Conservation (phyloP, 371 early-diverging fungal genomes). For the Mortierella sp. region DNA sequence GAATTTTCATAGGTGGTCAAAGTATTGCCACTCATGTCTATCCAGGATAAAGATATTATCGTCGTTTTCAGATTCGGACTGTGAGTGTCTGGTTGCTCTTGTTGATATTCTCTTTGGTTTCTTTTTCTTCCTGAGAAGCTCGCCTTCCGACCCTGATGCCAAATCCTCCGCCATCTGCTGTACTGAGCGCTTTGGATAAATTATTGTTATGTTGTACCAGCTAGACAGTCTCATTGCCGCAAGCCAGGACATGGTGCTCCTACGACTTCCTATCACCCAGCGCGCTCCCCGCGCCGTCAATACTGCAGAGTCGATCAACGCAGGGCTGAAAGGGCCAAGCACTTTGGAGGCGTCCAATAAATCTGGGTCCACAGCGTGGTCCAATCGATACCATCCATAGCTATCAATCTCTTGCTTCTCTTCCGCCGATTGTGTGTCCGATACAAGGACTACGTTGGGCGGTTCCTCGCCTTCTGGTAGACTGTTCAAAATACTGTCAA, state of each 20-base stretch:
- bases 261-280: conserved; percentile 50
- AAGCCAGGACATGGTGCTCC: conserved; percentile 55
- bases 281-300: conserved; percentile 43
- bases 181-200: conserved; percentile 26
- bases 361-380: conserved; percentile 26
- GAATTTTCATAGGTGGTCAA: conserved; percentile 1
- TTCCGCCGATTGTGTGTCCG: conserved; percentile 39
- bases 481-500: conserved; percentile 27
- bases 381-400: conserved; percentile 54
- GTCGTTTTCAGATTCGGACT: neutral
- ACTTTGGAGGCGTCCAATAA: conserved; percentile 36
- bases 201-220: conserved; percentile 39
- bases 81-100: neutral
- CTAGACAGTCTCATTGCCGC: conserved; percentile 36
- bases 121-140: neutral
- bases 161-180: conserved; percentile 1
- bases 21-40: conserved; percentile 1
- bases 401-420: conserved; percentile 48
- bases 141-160: neutral
- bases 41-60: conserved; percentile 5
- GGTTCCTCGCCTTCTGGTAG: conserved; percentile 6
- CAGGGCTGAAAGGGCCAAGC: conserved; percentile 45
- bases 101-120: neutral
- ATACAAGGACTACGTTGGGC: conserved; percentile 47
- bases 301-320: conserved; percentile 49